Evolutionary conservation across 2,329 filamentous ascomycete genomes (phyloP).

Genomic region (Ophiognomonia clavigignenti-juglandacearum): DNA sequence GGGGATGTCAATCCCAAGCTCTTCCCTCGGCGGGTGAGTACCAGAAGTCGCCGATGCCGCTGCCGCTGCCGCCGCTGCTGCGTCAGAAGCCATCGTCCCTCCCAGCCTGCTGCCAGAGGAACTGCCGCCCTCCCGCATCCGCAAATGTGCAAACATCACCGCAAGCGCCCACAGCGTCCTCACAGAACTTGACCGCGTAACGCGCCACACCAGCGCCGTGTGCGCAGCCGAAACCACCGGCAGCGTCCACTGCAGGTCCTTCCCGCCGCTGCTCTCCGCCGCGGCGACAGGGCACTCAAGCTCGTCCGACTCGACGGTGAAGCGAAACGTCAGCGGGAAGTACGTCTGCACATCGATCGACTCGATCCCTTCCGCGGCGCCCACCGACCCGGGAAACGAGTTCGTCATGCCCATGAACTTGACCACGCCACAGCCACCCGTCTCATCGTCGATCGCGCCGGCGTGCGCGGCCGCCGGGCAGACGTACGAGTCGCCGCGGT

Average conservation of each 20-base stretch:
- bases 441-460: slow-evolving; percentile 59
- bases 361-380: slow-evolving; percentile 64
- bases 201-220: slow-evolving; percentile 72
- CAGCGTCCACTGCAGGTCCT: slow-evolving; percentile 78
- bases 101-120: too few species aligned
- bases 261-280: too few species aligned
- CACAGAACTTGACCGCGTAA: slow-evolving; percentile 65
- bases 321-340: slow-evolving; percentile 83
- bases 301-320: slow-evolving; percentile 39
- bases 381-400: slow-evolving; percentile 58
- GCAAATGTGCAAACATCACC: neutral
- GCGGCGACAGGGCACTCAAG: slow-evolving; percentile 58
- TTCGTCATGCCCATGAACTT: slow-evolving; percentile 64
- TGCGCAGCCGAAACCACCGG: slow-evolving; percentile 81
- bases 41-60: too few species aligned
- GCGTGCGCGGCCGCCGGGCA: slow-evolving; percentile 72
- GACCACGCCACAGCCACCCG: slow-evolving; percentile 70
- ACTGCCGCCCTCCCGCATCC: too few species aligned
- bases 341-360: slow-evolving; percentile 79
- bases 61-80: too few species aligned
- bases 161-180: slow-evolving; percentile 4
- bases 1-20: neutral
- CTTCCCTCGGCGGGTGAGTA: neutral
- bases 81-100: too few species aligned
- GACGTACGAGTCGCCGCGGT: slow-evolving; percentile 80